Evolutionary conservation across 352 stramenopile species (phyloP).

Genomic region (Aphanomyces stellatus): DNA sequence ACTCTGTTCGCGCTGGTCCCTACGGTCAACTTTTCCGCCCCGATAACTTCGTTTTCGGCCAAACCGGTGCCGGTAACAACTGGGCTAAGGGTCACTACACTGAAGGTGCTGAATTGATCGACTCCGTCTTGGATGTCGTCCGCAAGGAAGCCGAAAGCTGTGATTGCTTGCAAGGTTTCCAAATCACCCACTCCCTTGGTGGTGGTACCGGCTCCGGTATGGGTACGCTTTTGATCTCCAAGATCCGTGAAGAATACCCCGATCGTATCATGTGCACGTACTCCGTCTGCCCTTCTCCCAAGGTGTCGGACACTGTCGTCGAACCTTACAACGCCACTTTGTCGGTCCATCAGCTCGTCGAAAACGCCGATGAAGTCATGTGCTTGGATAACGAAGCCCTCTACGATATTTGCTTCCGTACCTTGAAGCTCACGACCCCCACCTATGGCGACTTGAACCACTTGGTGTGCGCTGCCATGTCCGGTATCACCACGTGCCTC

Average conservation of each 20-base stretch:
- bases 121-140: conserved; percentile 94
- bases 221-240: conserved; percentile 93
- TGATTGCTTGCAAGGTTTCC: conserved; percentile 96
- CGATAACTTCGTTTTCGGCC: conserved; percentile 95
- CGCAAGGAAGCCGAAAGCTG: conserved; percentile 96
- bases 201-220: conserved; percentile 96
- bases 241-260: conserved; percentile 96
- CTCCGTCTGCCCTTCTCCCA: conserved; percentile 94
- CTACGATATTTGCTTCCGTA: conserved; percentile 95
- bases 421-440: conserved; percentile 92
- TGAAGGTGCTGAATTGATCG: conserved; percentile 93
- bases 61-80: conserved; percentile 90
- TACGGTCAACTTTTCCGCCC: conserved; percentile 96
- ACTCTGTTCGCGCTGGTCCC: conserved; percentile 88
- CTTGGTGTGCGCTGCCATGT: conserved; percentile 95
- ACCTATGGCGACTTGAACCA: conserved; percentile 97
- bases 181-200: conserved; percentile 96
- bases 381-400: conserved; percentile 97
- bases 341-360: conserved; percentile 92
- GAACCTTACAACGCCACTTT: conserved; percentile 98
- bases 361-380: conserved; percentile 96
- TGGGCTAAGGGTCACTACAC: conserved; percentile 88
- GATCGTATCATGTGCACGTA: conserved; percentile 97
- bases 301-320: conserved; percentile 95
- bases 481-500: conserved; percentile 94